phyloP scores from a whole-genome alignment of 1,284 basidiomycete species.

The Spongiforma sp. region DNA sequence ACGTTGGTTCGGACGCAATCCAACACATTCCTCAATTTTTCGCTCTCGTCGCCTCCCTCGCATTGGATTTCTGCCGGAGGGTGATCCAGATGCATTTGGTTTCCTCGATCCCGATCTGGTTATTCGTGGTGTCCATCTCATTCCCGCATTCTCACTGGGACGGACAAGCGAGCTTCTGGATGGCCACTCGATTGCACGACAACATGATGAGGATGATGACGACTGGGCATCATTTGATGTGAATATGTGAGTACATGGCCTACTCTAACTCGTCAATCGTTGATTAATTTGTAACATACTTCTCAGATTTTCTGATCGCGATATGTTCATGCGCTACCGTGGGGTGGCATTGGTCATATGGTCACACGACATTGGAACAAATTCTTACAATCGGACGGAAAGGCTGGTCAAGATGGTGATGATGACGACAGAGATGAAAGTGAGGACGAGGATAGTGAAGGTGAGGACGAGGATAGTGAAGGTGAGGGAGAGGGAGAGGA shows the following conservation, averaged over 20 bases:
- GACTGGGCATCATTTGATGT: slow-evolving; percentile 6
- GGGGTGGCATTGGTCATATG: not conserved
- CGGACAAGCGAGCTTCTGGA: not conserved
- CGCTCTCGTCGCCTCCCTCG: not conserved
- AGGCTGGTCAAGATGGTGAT: not conserved
- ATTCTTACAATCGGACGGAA: not conserved
- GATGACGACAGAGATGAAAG: not conserved
- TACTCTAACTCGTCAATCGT: not conserved
- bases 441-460: not conserved
- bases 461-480: not conserved
- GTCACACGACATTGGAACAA: not conserved
- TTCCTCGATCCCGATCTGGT: slow-evolving; percentile 8
- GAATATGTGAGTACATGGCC: slow-evolving; percentile 6
- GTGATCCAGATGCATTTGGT: not conserved
- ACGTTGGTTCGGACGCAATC: not conserved
- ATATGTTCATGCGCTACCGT: slow-evolving; percentile 12
- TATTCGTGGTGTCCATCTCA: not conserved
- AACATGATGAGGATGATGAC: not conserved
- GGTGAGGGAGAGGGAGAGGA: not conserved
- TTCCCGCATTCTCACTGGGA: not conserved
- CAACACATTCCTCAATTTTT: not conserved
- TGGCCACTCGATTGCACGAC: not conserved
- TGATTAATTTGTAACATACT: not conserved
- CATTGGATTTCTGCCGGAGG: slow-evolving; percentile 1
- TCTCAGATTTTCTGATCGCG: not conserved